Percentiles rank a stretch among this genome's conserved stretches.
phyloP scores from a whole-genome alignment of 192 early-diverging fungal genomes.

The Obelidium mucronatum region DNA sequence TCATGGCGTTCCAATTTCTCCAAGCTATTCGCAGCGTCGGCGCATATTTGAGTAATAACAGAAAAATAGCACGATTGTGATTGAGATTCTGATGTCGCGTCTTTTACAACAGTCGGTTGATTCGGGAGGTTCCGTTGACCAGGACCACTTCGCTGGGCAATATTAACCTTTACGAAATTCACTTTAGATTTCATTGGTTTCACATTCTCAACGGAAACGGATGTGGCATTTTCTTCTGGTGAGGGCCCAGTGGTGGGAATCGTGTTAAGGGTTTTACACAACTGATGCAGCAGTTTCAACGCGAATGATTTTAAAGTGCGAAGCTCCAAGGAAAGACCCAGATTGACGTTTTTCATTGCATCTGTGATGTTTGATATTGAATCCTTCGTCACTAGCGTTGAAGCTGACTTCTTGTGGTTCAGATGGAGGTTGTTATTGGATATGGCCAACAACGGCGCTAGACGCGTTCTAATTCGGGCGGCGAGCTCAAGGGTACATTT shows the following conservation, averaged over 20 bases:
- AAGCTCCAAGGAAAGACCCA: neutral
- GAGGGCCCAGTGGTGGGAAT: no score
- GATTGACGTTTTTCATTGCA: neutral
- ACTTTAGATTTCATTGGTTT: no score
- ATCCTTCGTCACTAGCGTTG: neutral
- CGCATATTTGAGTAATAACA: neutral
- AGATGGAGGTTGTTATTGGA: no score
- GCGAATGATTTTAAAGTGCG: neutral
- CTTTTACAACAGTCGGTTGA: neutral
- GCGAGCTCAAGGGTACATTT: neutral
- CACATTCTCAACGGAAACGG: no score
- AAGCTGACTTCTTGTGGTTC: neutral
- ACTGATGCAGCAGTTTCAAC: neutral
- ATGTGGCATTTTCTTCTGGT: no score
- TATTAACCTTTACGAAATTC: no score
- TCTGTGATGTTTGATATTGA: neutral
- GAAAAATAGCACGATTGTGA: neutral
- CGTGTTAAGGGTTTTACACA: neutral
- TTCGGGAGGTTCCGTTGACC: neutral
- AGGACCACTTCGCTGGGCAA: no score
- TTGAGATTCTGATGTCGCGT: neutral
- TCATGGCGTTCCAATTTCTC: neutral
- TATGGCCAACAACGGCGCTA: neutral
- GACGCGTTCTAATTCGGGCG: neutral
- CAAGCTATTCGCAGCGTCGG: neutral